Percentiles rank a stretch among this genome's conserved stretches.
These are phyloP conservation scores for Dryas integrifolia DNA, from an alignment of 331 rosid species.

Conservation along the genomic window DNA sequence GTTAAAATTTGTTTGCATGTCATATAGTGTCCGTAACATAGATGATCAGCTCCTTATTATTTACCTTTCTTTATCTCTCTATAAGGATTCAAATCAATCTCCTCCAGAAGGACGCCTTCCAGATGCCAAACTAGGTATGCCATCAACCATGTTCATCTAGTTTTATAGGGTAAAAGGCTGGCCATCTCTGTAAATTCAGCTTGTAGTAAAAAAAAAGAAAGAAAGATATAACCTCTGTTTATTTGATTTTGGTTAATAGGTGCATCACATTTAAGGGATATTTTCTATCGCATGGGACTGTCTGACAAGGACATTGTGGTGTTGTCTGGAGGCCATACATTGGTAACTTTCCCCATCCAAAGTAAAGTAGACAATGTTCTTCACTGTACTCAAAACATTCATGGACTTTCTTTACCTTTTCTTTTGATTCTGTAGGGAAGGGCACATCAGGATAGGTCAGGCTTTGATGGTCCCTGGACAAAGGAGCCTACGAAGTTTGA, in stretches of 20 bases:
- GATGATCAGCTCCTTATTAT: too few species aligned
- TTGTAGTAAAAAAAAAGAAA: too few species aligned
- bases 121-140: slow-evolving; percentile 67
- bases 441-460: slow-evolving; percentile 73
- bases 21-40: too few species aligned
- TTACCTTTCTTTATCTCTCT: slow-evolving; percentile 12
- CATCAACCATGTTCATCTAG: background rate
- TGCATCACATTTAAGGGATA: slow-evolving; percentile 60
- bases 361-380: background rate
- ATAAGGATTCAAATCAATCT: slow-evolving; percentile 56
- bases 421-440: slow-evolving; percentile 48
- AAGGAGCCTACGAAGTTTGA: slow-evolving; percentile 63
- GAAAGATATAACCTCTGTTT: background rate
- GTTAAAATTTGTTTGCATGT: too few species aligned
- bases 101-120: slow-evolving; percentile 89
- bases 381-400: background rate
- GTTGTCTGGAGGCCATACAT: slow-evolving; percentile 82
- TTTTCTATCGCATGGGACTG: slow-evolving; percentile 69
- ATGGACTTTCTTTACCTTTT: slow-evolving; percentile 1
- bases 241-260: slow-evolving; percentile 36
- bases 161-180: background rate
- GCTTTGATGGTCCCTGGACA: slow-evolving; percentile 85
- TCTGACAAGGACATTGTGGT: slow-evolving; percentile 75
- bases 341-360: slow-evolving; percentile 36
- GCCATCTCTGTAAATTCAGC: background rate